Evolutionary conservation across 768 basidiomycete species (phyloP), one percentile per base, ranked within the genome.

Genomic region (Pluteus cervinus): DNA sequence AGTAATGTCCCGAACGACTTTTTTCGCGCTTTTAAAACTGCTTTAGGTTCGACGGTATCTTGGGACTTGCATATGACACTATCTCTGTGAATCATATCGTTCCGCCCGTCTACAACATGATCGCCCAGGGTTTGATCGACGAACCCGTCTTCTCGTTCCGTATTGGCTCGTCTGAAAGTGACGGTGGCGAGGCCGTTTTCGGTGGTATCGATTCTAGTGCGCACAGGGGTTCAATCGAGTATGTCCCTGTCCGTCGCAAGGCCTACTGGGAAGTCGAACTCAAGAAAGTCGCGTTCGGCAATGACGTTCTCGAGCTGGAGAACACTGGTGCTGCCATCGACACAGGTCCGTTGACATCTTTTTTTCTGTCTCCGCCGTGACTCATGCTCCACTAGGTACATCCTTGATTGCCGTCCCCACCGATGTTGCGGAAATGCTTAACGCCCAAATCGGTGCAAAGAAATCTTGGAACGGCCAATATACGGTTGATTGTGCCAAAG

Each of bases 181-280:
- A 96, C 54, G 89, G 83, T 36, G 93, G 94, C 34, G 89, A 91
- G 58, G 89, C 84, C 23, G 63, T 83, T 41, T 98, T 98, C 46
- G 94, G 94, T 48, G 94, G 92, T 29, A 73, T 97, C 44, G 92
- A 99, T 58, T 36, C 60, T 8, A 48, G 48, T 17, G 84, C 87
- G 23, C 97, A 86, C 66, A 75, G 59, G 4, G 96, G 96, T 57
- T 67, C 80, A 53, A 73, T 99, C 42, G 52, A 59, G 16, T 98
- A 98, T 51, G 90, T 85, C 21, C 94, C 96, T 35, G 71, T 99
- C 36, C 82, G 93, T 50, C 79, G 90, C 50, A 91, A 88, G 73
- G 96, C 90, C 4, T 98, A 96, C 65, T 96, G 93, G 93, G 94
- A 98, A 62, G 90, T 98, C 31, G 91, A 96, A 57, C 82, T 99